Base-by-base conservation (phyloP, 495 filamentous ascomycete genomes). In the Penicillium subrubescens region DNA sequence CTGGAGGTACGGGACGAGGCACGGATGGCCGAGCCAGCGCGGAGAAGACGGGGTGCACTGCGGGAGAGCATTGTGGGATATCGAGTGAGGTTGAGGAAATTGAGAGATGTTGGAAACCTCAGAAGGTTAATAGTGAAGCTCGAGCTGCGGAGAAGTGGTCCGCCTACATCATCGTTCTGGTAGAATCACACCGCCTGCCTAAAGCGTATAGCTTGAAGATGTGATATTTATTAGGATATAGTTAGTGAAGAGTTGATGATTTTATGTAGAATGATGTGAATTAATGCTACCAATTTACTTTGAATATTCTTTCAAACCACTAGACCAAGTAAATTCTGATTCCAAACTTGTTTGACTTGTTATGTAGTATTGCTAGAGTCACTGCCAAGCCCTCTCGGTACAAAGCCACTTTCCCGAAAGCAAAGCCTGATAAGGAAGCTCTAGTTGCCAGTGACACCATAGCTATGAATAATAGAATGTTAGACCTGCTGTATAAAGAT, bases 1-100 rank as follows among this genome's bases (percentile, higher is more conserved):
- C 37, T 27, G 46, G 57, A 57, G 65, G 56, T 56, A 60, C 65
- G 53, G 63, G 57, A 69, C 21, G 75, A 57, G 44, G 72, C 65
- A 25, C 72, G 71, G 34, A 71, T 27, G 44, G 67, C 52, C 35
- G 48, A 62, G 57, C 75, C 55, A 33, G 43, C 59, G 44, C 75
- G 65, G 12, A 76, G 31, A 21, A 71, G 55, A 61, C 71, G 74
- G 33, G 78, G 64, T 7, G 58, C 65, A 65, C 66, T 63, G 63
- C 79, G 77, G 57, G 74, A 72, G 15, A 81, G 68, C 79, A 81
- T 73, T 66, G 51, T 69, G 65, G 41, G n/a, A 41, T 27, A 14
- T 48, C 8, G 14, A 54, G n/a, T 5, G 51, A n/a, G 51, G 11
- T 34, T 54, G 25, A 54, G 14, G 31, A 54, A 8, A 14, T 54